phyloP scores from a whole-genome alignment of 176 grass and related monocot species.

The Eleusine indica region DNA sequence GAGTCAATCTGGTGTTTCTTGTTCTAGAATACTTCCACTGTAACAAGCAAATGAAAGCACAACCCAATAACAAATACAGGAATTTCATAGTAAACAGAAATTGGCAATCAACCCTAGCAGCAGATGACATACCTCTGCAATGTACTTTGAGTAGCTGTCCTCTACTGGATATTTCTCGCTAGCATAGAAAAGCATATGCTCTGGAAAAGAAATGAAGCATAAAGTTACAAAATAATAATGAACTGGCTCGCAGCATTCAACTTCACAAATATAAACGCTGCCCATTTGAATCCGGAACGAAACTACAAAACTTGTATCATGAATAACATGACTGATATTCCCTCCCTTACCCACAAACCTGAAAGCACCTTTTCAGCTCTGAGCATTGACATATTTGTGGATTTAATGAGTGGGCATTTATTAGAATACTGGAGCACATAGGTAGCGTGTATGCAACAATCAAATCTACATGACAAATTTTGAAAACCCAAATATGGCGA shows the following conservation, averaged over 20 bases:
- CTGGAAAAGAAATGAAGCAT: slow-evolving; percentile 52
- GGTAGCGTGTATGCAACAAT: not conserved
- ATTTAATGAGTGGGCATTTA: not conserved
- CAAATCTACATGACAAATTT: not conserved
- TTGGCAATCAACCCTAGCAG: slow-evolving; percentile 7
- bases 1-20: not conserved
- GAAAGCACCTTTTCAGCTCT: not conserved
- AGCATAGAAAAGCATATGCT: slow-evolving; percentile 98
- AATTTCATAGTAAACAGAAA: not conserved
- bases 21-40: slow-evolving; percentile 32
- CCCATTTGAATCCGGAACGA: not conserved
- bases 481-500: not conserved
- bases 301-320: not conserved
- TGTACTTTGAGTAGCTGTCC: slow-evolving; percentile 91
- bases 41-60: not conserved
- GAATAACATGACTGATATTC: not conserved
- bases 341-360: too few relatives aligned
- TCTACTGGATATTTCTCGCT: slow-evolving; percentile 97
- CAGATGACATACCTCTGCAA: slow-evolving; percentile 67
- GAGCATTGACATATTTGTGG: not conserved
- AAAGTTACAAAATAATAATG: slow-evolving; percentile 14
- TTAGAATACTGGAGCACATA: not conserved
- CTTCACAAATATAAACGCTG: not conserved
- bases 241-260: slow-evolving; percentile 11
- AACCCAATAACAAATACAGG: slow-evolving; percentile 33